These are phyloP conservation scores for Cyberlindnera lachancei DNA, from an alignment of 805 yeast species.

Conservation along the genomic window DNA sequence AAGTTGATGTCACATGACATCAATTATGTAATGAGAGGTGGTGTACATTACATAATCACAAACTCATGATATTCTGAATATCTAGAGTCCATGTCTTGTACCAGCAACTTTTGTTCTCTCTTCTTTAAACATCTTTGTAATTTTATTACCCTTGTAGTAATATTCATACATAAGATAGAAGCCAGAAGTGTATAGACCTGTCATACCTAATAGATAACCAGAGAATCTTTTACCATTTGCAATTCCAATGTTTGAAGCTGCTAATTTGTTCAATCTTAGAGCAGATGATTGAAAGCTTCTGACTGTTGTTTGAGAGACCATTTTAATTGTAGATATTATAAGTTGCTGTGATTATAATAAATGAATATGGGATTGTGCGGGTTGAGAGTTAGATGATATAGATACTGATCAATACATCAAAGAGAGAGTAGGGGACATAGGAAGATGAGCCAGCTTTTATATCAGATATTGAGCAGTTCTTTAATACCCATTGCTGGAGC, in stretches of 20 bases:
- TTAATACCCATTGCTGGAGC: no score
- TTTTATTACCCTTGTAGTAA: constrained; percentile 21
- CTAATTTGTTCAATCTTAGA: constrained; percentile 14
- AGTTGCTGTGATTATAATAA: background rate
- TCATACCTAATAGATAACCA: constrained; percentile 16
- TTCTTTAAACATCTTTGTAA: constrained; percentile 17
- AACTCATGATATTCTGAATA: no score
- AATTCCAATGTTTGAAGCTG: constrained; percentile 9
- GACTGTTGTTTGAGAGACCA: constrained; percentile 20
- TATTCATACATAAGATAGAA: constrained; percentile 13
- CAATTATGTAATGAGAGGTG: no score
- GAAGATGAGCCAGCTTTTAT: no score
- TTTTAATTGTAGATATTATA: no score
- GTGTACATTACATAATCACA: no score
- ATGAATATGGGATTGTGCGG: background rate
- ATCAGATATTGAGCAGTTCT: no score
- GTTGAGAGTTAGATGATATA: background rate
- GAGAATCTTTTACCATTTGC: constrained; percentile 8
- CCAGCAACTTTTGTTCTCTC: constrained; percentile 12
- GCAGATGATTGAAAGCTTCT: constrained; percentile 19
- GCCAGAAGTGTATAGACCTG: constrained; percentile 13
- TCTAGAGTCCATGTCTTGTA: no score
- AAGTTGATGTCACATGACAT: no score
- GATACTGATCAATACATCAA: no score
- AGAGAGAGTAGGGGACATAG: no score